Conservation (phyloP, 2,329 filamentous ascomycete genomes). For the Parastagonospora nodorum region DNA sequence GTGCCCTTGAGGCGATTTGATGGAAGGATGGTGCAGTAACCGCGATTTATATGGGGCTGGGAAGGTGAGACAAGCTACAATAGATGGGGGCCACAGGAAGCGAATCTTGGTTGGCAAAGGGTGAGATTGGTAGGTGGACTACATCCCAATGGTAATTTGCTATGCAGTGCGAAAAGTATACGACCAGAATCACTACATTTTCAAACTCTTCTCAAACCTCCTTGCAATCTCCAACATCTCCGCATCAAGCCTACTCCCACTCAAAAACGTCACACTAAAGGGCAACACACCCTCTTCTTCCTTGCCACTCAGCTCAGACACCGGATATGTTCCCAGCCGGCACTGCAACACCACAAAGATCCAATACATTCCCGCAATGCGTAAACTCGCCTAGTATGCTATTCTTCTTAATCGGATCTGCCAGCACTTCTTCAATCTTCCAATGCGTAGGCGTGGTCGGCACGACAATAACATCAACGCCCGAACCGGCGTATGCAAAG, state of each 20-base stretch:
- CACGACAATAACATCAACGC: constrained; percentile 51
- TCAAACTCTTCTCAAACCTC: constrained; percentile 23
- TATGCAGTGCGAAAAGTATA: neutral
- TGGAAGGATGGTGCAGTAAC: neutral
- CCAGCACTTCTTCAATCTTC: constrained; percentile 57
- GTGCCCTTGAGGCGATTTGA: neutral
- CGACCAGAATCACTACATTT: neutral
- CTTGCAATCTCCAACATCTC: constrained; percentile 49
- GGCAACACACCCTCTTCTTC: constrained; percentile 37
- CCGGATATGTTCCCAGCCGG: constrained; percentile 53
- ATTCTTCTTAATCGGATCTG: constrained; percentile 60
- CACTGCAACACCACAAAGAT: constrained; percentile 54
- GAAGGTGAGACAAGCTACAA: neutral
- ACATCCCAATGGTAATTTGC: neutral
- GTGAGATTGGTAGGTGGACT: too few relatives aligned
- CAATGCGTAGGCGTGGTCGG: constrained; percentile 59
- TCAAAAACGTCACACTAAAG: constrained; percentile 50
- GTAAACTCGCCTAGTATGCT: constrained; percentile 56
- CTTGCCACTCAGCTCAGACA: constrained; percentile 31
- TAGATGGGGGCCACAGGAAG: too few relatives aligned
- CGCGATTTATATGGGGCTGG: neutral
- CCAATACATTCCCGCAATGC: constrained; percentile 66
- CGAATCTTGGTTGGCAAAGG: too few relatives aligned
- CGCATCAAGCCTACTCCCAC: constrained; percentile 46
- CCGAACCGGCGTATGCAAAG: constrained; percentile 30